phyloP scores from a whole-genome alignment of 768 basidiomycete genomes.

The Russula abietina region DNA sequence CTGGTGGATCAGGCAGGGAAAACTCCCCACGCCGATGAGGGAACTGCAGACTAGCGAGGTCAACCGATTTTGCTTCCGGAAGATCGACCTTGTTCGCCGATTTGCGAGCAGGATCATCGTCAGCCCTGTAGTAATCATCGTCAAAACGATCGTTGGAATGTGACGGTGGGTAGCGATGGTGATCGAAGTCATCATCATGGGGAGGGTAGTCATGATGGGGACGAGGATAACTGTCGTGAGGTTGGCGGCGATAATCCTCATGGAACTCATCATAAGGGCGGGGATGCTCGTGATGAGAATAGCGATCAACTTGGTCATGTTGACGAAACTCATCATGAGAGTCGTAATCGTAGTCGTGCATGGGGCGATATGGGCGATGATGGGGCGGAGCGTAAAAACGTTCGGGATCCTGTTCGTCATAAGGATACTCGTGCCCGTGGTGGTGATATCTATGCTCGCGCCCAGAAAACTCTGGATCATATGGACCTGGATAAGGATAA shows the following conservation, averaged over 20 bases:
- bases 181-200: slow-evolving; percentile 1
- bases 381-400: background rate
- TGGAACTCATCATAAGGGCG: background rate
- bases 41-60: slow-evolving; percentile 8
- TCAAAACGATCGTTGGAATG: background rate
- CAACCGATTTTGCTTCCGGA: background rate
- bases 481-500: background rate
- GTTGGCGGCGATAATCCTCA: background rate
- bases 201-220: background rate
- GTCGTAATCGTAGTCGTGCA: background rate
- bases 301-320: background rate
- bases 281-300: background rate
- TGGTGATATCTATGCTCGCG: background rate
- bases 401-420: background rate
- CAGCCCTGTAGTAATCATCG: background rate
- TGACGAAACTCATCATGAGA: background rate
- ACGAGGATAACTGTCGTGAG: background rate
- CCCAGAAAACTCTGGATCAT: background rate
- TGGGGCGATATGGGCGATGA: background rate
- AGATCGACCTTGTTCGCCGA: background rate
- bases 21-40: background rate
- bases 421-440: slow-evolving; percentile 2
- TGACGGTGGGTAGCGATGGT: background rate
- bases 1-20: background rate
- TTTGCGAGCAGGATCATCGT: background rate